Percentiles rank a stretch among this genome's conserved stretches.
Conservation (phyloP, 345 rosid genomes). For the Heritiera littoralis region DNA sequence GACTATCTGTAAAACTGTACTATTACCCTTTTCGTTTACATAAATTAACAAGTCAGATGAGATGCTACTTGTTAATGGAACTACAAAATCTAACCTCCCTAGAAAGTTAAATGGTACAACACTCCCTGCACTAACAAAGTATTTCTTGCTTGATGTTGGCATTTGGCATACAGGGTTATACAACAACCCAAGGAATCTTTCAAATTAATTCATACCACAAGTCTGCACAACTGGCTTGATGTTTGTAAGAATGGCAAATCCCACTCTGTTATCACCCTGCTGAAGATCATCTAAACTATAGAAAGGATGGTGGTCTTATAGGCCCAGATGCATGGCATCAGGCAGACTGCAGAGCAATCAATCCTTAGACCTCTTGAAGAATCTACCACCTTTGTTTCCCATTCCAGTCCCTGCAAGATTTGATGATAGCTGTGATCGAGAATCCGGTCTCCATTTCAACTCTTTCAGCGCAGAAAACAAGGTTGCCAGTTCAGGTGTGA, state of each 20-base stretch:
- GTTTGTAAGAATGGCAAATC: not conserved
- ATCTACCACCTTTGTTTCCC: constrained; percentile 57
- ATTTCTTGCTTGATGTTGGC: not conserved
- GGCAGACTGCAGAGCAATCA: constrained; percentile 17
- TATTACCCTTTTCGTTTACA: not conserved
- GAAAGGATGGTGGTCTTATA: not conserved
- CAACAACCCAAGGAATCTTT: not conserved
- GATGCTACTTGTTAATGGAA: not conserved
- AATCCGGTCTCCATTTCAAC: constrained; percentile 70
- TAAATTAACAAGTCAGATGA: constrained; percentile 22
- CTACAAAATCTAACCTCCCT: constrained; percentile 7
- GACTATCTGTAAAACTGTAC: not conserved
- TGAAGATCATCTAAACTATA: not conserved
- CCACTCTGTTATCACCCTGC: not conserved
- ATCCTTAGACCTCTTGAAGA: constrained; percentile 44
- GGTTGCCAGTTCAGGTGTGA: constrained; percentile 50
- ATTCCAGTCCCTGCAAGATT: constrained; percentile 53
- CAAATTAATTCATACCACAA: not conserved
- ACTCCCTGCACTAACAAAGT: constrained; percentile 10
- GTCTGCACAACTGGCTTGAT: not conserved
- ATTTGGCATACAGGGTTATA: not conserved
- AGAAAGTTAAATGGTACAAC: too few species aligned
- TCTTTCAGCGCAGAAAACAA: constrained; percentile 61
- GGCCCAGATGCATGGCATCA: not conserved
- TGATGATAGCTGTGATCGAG: constrained; percentile 48